Evolutionary conservation across 768 basidiomycete genomes (phyloP).

Genomic region (Phanerodontia chrysosporium): DNA sequence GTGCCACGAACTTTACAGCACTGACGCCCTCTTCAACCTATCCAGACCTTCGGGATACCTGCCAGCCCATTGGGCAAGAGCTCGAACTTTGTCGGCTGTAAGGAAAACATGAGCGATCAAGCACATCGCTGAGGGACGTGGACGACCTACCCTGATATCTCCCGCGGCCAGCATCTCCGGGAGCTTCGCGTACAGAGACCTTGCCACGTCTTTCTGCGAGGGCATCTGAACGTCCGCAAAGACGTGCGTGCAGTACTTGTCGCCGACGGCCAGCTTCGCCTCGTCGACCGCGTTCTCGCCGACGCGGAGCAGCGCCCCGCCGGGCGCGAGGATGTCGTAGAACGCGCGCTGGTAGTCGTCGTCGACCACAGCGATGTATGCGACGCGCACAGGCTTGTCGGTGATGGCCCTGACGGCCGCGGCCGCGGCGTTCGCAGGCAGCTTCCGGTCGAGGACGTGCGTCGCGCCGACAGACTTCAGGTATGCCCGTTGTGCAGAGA

Average conservation of each 20-base stretch:
- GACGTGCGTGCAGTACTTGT: constrained; percentile 45
- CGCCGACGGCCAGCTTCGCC: constrained; percentile 26
- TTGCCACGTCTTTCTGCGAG: constrained; percentile 8
- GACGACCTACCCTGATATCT: constrained; percentile 17
- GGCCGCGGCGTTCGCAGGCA: background rate
- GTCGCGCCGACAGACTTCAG: constrained; percentile 28
- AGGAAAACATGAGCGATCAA: background rate
- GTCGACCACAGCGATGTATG: constrained; percentile 21
- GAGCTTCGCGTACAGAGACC: constrained; percentile 17
- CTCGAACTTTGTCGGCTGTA: constrained; percentile 19
- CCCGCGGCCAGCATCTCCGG: constrained; percentile 14
- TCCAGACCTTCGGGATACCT: constrained; percentile 22
- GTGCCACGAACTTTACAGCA: constrained; percentile 24
- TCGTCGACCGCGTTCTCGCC: constrained; percentile 8
- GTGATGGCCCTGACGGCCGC: constrained; percentile 14
- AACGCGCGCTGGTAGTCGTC: constrained; percentile 18
- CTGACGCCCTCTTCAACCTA: constrained; percentile 19
- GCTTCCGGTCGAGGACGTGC: constrained; percentile 25
- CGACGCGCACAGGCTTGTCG: constrained; percentile 18
- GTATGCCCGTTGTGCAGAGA: constrained; percentile 20
- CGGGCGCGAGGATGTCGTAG: constrained; percentile 21
- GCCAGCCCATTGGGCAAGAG: constrained; percentile 22
- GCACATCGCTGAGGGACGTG: background rate
- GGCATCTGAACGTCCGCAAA: constrained; percentile 13
- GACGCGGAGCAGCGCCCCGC: constrained; percentile 17